Base-by-base conservation (phyloP, 75 land plant species). In the Pseudotsuga menziesii region DNA sequence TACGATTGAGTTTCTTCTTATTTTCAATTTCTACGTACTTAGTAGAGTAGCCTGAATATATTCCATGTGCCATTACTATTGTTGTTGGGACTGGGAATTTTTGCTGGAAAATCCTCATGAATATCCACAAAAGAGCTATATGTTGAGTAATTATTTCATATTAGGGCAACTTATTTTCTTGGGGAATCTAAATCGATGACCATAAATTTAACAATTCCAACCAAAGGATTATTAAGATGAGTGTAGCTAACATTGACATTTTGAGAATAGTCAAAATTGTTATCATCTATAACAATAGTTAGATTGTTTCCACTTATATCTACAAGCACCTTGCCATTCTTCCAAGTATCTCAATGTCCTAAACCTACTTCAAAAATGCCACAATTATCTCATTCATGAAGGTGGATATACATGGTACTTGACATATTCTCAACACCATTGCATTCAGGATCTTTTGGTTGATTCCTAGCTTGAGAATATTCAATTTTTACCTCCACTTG, bases 401-500 rank as follows among this genome's bases (percentile, higher is more conserved):
- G 39, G 13, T 29, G 77, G 15, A 58, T 57, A 29, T 72, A 15
- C 25, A 19, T 48, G 57, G 56, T 72, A 44, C 48, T 44, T 52
- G 57, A 23, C 15, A 14, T 27, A 55, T 52, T 73, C 57, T 4
- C 72, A 61, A 35, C 36, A 1, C 41, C 72, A 35, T 20, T 32
- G 5, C n/a, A 17, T 56, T 74, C 75, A 16, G 70, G 48, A 76
- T 16, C 77, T 29, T 58, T 70, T 7, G 8, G 23, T 58, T 60
- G 39, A 35, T 32, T 39, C 72, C 67, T 29, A 32, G 25, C 13
- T 32, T 36, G 17, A 35, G 26, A 26, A 71, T 78, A 79, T 76
- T 80, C 77, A 63, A 56, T 54, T 62, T 67, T 58, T 16, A 69
- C 78, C 57, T 88, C 93, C 56, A 73, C 36, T 75, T 73, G 81